phyloP scores from a whole-genome alignment of 163 green algal species.

The Chloromonas sp. region DNA sequence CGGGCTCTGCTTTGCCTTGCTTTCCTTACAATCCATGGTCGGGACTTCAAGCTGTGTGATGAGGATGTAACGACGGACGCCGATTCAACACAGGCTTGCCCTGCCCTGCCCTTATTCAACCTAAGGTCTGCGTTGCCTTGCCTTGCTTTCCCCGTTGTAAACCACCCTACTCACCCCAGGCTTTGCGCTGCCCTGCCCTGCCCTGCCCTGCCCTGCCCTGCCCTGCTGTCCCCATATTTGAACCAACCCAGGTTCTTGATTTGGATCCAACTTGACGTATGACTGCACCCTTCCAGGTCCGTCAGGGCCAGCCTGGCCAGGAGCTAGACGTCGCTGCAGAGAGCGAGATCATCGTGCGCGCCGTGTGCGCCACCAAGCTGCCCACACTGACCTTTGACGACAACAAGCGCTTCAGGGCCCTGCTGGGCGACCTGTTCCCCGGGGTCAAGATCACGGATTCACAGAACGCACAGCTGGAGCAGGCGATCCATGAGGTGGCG shows the following conservation, averaged over 20 bases:
- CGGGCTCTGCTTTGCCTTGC: too few relatives aligned
- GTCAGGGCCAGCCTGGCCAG: constrained; percentile 1
- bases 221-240: not conserved
- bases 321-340: constrained; percentile 27
- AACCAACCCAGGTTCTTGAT: too few relatives aligned
- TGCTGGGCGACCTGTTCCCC: constrained; percentile 67
- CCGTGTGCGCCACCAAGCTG: constrained; percentile 61
- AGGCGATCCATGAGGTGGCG: constrained; percentile 43
- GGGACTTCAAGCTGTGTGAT: too few relatives aligned
- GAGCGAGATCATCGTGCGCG: constrained; percentile 56
- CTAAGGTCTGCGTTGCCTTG: too few relatives aligned
- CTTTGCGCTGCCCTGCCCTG: not conserved
- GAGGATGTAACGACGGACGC: too few relatives aligned
- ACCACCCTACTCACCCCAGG: too few relatives aligned
- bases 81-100: too few relatives aligned
- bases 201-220: not conserved
- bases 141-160: too few relatives aligned
- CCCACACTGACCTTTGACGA: constrained; percentile 73
- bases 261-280: too few relatives aligned
- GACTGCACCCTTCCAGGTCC: not conserved
- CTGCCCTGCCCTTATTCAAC: too few relatives aligned
- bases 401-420: constrained; percentile 40
- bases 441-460: constrained; percentile 37
- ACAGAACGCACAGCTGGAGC: constrained; percentile 52
- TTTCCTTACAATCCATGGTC: too few relatives aligned